Conservation (phyloP, 305 asterid genomes). For the Andrographis paniculata region DNA sequence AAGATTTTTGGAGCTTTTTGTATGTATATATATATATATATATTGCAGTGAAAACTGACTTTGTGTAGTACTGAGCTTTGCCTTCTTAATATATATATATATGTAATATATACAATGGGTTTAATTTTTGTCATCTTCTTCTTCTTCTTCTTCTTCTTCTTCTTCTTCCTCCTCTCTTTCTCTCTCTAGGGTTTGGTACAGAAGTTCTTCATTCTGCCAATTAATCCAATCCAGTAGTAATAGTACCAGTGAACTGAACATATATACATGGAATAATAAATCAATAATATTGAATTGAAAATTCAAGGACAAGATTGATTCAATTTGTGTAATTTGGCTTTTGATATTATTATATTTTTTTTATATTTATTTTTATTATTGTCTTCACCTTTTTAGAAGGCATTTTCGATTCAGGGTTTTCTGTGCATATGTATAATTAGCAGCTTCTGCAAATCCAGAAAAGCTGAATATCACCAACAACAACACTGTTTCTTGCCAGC, state of each 20-base stretch:
- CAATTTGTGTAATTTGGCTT: slow-evolving; percentile 27
- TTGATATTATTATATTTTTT: too few relatives aligned
- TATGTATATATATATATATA: too few relatives aligned
- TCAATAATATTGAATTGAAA: too few relatives aligned
- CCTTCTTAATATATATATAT: slow-evolving; percentile 16
- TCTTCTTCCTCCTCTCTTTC: too few relatives aligned
- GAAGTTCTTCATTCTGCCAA: slow-evolving; percentile 9
- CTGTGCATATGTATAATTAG: slow-evolving; percentile 11
- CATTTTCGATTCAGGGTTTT: slow-evolving; percentile 34
- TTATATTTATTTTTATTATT: too few relatives aligned
- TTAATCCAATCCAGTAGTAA: slow-evolving; percentile 1
- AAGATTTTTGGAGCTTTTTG: slow-evolving; percentile 28
- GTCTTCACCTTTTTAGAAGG: too few relatives aligned
- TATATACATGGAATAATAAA: not conserved
- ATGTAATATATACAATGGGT: not conserved
- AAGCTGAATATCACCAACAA: slow-evolving; percentile 7
- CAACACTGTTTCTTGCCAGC: too few relatives aligned
- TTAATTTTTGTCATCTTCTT: slow-evolving; percentile 9
- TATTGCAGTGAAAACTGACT: slow-evolving; percentile 22
- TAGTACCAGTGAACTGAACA: too few relatives aligned
- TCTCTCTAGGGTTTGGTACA: slow-evolving; percentile 23
- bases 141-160: too few relatives aligned
- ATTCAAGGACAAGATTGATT: not conserved
- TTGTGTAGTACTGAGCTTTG: slow-evolving; percentile 18
- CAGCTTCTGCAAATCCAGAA: slow-evolving; percentile 3